These are phyloP conservation scores for Leptographium radiaticola DNA, from an alignment of 2,329 filamentous ascomycete species.

Conservation along the genomic window DNA sequence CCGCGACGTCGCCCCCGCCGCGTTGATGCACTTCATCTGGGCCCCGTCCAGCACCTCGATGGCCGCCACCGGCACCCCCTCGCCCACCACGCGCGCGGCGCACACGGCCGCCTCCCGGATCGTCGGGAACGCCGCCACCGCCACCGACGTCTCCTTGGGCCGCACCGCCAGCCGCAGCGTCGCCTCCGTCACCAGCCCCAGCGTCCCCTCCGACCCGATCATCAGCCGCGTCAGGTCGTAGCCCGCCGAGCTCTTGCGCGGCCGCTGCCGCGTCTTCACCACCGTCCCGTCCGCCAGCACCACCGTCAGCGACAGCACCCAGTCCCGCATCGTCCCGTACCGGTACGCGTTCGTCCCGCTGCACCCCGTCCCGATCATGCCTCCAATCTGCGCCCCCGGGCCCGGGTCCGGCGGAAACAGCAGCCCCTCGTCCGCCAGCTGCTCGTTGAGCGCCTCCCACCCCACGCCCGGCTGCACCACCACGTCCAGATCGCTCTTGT, in stretches of 20 bases:
- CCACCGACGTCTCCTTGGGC: constrained; percentile 68
- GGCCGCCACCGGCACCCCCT: constrained; percentile 77
- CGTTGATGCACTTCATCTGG: constrained; percentile 64
- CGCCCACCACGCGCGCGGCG: constrained; percentile 65
- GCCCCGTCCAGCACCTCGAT: constrained; percentile 87
- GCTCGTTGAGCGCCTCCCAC: constrained; percentile 77
- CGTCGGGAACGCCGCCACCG: constrained; percentile 47
- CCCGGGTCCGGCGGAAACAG: constrained; percentile 92
- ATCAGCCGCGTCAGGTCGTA: constrained; percentile 87
- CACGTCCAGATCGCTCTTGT: constrained; percentile 66
- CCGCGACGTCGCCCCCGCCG: constrained; percentile 51
- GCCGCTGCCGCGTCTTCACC: constrained; percentile 78
- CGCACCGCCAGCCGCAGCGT: constrained; percentile 75
- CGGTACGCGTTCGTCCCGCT: constrained; percentile 81
- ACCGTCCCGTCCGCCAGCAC: constrained; percentile 83
- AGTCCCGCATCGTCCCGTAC: constrained; percentile 91
- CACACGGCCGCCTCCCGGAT: constrained; percentile 65
- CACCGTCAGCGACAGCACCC: constrained; percentile 77
- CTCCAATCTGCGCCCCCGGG: constrained; percentile 83
- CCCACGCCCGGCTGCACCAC: constrained; percentile 71
- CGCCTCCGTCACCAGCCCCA: constrained; percentile 84
- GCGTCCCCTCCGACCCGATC: constrained; percentile 81
- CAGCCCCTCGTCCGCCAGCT: constrained; percentile 56
- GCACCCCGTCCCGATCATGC: constrained; percentile 65
- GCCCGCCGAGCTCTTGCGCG: constrained; percentile 79